These are phyloP conservation scores for Penicillium tannophilum DNA, from an alignment of 495 filamentous ascomycete species.

Conservation along the genomic window DNA sequence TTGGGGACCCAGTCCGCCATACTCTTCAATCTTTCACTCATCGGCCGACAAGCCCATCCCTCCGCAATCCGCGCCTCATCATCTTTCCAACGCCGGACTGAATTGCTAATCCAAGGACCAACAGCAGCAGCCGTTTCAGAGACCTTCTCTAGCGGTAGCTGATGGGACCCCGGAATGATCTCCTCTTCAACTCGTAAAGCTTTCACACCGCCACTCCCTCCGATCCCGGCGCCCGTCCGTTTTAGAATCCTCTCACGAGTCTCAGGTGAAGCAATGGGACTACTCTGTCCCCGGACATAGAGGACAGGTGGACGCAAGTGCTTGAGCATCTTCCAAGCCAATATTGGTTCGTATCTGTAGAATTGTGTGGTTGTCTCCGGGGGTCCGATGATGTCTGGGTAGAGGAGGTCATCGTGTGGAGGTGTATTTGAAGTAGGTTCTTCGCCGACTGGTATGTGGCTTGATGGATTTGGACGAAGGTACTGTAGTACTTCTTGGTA, in stretches of 20 bases:
- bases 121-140: conserved; percentile 39
- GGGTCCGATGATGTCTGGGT: conserved; percentile 35
- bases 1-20: conserved; percentile 9
- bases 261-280: conserved; percentile 47
- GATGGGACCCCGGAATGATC: conserved; percentile 61
- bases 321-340: conserved; percentile 17
- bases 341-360: conserved; percentile 46
- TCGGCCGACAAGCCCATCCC: conserved; percentile 5
- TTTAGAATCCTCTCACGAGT: conserved; percentile 20
- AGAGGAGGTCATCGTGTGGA: conserved; percentile 8
- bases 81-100: conserved; percentile 7
- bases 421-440: not conserved
- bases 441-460: conserved; percentile 2
- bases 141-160: conserved; percentile 70
- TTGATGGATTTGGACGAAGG: conserved; percentile 34
- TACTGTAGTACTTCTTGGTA: conserved; percentile 41
- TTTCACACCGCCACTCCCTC: conserved; percentile 37
- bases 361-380: conserved; percentile 42
- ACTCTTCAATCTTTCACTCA: conserved; percentile 6
- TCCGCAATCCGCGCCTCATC: conserved; percentile 10
- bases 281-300: conserved; percentile 58
- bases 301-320: conserved; percentile 61
- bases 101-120: conserved; percentile 13
- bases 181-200: conserved; percentile 58
- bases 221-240: conserved; percentile 29